phyloP scores from a whole-genome alignment of 768 basidiomycete genomes.

The Suillus americanus region DNA sequence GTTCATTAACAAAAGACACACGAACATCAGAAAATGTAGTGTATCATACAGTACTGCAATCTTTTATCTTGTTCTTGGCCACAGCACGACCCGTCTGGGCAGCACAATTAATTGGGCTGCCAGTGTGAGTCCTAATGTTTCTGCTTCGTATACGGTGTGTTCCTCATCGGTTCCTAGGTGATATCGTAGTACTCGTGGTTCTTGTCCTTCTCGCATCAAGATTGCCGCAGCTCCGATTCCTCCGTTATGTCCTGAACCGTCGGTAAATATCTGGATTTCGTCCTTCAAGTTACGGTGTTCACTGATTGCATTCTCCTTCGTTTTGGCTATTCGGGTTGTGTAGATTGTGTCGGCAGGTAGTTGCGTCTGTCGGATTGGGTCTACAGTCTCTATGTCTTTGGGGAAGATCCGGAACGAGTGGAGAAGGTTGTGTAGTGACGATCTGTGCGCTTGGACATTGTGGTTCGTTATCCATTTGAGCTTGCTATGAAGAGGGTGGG shows the following conservation, averaged over 20 bases:
- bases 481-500: background rate
- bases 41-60: no score
- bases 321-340: background rate
- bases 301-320: background rate
- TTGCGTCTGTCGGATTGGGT: background rate
- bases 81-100: no score
- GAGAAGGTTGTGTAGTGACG: background rate
- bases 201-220: background rate
- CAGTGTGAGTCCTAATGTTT: background rate
- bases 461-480: background rate
- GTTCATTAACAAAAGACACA: no score
- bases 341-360: background rate
- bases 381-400: background rate
- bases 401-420: background rate
- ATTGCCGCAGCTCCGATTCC: slow-evolving; percentile 1
- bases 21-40: no score
- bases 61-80: no score
- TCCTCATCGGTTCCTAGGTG: background rate
- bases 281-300: background rate
- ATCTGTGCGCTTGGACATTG: background rate
- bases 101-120: background rate
- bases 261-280: background rate
- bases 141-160: background rate
- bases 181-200: background rate
- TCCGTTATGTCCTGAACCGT: background rate